A percentile compares a stretch with the other conserved stretches of the same genome.
phyloP scores from a whole-genome alignment of 176 grass and related monocot genomes.

The Oryza rufipogon region DNA sequence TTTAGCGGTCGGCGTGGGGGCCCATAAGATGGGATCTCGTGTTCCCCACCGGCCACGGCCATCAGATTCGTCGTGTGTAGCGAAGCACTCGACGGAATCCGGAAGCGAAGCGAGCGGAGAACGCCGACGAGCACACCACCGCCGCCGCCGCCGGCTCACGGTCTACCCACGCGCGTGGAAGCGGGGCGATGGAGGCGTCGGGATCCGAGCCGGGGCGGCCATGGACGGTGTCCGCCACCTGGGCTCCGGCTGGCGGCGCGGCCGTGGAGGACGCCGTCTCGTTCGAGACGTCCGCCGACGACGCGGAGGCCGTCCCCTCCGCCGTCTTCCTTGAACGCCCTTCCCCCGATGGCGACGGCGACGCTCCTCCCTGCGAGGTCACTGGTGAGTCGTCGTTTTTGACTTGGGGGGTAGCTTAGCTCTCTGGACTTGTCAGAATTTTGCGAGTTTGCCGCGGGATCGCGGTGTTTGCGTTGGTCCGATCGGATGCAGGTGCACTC shows the following conservation, averaged over 20 bases:
- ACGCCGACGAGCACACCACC: conserved; percentile 20
- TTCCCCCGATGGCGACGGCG: neutral
- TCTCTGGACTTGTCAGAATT: conserved; percentile 8
- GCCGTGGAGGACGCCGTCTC: conserved; percentile 57
- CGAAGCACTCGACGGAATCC: conserved; percentile 40
- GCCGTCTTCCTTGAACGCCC: conserved; percentile 25
- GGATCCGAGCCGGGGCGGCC: conserved; percentile 31
- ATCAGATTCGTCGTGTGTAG: conserved; percentile 31
- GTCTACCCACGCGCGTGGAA: neutral
- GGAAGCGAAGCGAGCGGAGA: conserved; percentile 27
- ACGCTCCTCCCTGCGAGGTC: conserved; percentile 58
- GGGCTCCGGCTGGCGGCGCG: conserved; percentile 45
- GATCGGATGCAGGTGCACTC: conserved; percentile 19
- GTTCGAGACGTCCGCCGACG: conserved; percentile 61
- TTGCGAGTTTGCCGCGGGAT: conserved; percentile 30
- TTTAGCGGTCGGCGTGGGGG: neutral
- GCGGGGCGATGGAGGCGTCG: conserved; percentile 39
- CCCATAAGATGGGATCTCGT: neutral
- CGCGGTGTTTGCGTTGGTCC: neutral
- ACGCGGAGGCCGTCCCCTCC: conserved; percentile 30
- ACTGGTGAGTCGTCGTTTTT: conserved; percentile 52
- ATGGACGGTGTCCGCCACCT: conserved; percentile 53
- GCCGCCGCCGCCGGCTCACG: neutral
- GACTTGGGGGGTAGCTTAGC: neutral
- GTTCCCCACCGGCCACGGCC: neutral